Conservation (phyloP, 163 green algal genomes). For the Chlamydomonas reinhardtii region DNA sequence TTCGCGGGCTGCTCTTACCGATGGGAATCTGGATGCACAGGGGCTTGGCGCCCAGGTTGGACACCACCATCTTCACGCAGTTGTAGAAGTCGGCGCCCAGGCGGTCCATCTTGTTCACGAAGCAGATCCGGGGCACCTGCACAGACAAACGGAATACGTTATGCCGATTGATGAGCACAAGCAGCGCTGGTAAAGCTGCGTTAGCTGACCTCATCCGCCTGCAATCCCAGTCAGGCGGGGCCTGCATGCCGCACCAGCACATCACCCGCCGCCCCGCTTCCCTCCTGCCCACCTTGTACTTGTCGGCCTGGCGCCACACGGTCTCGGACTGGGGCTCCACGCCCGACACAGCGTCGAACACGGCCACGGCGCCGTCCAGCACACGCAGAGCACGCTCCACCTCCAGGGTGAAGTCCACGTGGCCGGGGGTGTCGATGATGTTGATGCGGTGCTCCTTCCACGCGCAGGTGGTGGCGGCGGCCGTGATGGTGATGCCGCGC, state of each 20-base stretch:
- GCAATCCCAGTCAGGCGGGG: too few species aligned
- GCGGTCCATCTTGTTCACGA: conserved; percentile 99
- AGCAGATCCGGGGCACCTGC: conserved; percentile 95
- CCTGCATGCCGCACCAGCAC: too few species aligned
- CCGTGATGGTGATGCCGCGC: conserved; percentile 99
- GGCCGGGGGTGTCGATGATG: conserved; percentile 99
- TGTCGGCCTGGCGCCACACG: conserved; percentile 98
- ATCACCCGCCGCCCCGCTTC: background rate
- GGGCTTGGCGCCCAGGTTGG: conserved; percentile 93
- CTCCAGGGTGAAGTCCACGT: conserved; percentile 97
- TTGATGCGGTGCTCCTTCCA: conserved; percentile 98
- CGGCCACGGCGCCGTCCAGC: conserved; percentile 95
- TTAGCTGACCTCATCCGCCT: too few species aligned
- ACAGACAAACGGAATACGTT: background rate
- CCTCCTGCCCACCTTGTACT: conserved; percentile 74
- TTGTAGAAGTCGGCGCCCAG: conserved; percentile 98
- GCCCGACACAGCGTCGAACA: conserved; percentile 97
- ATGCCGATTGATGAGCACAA: too few species aligned
- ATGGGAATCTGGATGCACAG: conserved; percentile 95
- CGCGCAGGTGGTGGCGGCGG: conserved; percentile 96
- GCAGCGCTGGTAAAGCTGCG: too few species aligned
- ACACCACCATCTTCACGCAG: conserved; percentile 80
- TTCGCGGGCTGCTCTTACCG: too few species aligned
- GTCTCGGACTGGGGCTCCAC: conserved; percentile 99
- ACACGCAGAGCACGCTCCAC: conserved; percentile 98